A percentile compares a stretch with the other conserved stretches of the same genome.
Conservation (phyloP, 192 early-diverging fungal species). For the Mortierella antarctica region DNA sequence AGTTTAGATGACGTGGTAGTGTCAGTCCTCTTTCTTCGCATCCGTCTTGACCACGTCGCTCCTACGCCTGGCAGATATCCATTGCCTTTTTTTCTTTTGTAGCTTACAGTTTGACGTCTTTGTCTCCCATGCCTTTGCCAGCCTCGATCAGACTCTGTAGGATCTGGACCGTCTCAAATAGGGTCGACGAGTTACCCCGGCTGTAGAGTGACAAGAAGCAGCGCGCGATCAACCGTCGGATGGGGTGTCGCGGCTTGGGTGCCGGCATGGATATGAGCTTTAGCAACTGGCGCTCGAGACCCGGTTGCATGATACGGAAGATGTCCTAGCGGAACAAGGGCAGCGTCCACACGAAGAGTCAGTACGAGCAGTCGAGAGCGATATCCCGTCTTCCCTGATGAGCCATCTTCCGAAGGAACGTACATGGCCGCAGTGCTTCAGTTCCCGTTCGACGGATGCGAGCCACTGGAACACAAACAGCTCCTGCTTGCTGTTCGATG, state of each 20-base stretch:
- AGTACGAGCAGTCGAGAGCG: neutral
- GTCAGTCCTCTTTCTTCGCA: no score
- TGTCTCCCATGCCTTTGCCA: conserved; percentile 70
- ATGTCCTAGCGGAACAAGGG: conserved; percentile 53
- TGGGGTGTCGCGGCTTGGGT: conserved; percentile 73
- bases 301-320: conserved; percentile 71
- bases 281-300: conserved; percentile 81
- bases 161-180: conserved; percentile 82
- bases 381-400: no score
- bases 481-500: conserved; percentile 73
- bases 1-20: neutral
- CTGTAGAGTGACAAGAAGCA: conserved; percentile 77
- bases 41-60: no score
- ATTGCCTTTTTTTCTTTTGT: neutral
- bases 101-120: conserved; percentile 73
- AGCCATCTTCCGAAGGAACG: neutral
- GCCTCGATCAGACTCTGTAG: conserved; percentile 66
- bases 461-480: conserved; percentile 93
- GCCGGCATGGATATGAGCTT: conserved; percentile 70
- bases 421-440: conserved; percentile 66
- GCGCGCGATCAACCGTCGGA: conserved; percentile 76
- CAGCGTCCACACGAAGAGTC: no score
- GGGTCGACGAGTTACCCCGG: conserved; percentile 77
- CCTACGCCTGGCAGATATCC: no score
- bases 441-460: conserved; percentile 78